Evolutionary conservation across 345 rosid species (phyloP), one percentile per base, ranked within the genome.

Genomic region (Laguncularia racemosa): DNA sequence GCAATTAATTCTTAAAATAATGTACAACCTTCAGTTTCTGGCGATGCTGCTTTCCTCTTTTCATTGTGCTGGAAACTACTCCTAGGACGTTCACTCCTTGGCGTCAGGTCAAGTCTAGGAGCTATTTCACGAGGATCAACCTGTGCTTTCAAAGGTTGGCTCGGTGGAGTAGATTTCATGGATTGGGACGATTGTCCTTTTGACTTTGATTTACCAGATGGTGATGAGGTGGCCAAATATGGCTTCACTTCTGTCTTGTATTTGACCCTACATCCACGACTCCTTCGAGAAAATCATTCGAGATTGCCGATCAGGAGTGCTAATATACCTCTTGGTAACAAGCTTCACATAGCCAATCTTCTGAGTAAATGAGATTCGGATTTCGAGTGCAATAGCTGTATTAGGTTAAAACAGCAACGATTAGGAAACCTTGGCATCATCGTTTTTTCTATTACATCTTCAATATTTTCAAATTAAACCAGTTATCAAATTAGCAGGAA

Each of bases 351-450:
- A 64, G 44, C 78, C 83, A 82, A 51, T n/a, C 15, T 53, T 61
- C 20, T 8, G 63, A 57, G 40, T 48, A 0, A 12, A 44, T 71
- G 6, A 1, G 46, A 12, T 28, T 3, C 17, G 3, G 0, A 16
- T 3, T 18, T 17, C 4, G 16, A 86, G 70, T 73, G 77, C 92
- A 80, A 57, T 78, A 81, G 67, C 92, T 82, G 61, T 53, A 44
- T 48, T 23, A 43, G 21, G 17, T 48, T 21, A 55, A 61, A 23
- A 1, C 18, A 16, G 21, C 18, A 11, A 38, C 2, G 4, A 23
- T 23, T 23, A 23, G 26, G 11, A 23, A 23, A 23, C 26, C 2
- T 23, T 23, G 26, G 26, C 4, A 23, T 23, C 26, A 23, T 4
- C 26, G 26, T 4, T 23, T 23, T n/a, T 23, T 23, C 26, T 4